Base-by-base conservation (phyloP, 495 filamentous ascomycete species). In the Hyaloscypha hepaticicola region DNA sequence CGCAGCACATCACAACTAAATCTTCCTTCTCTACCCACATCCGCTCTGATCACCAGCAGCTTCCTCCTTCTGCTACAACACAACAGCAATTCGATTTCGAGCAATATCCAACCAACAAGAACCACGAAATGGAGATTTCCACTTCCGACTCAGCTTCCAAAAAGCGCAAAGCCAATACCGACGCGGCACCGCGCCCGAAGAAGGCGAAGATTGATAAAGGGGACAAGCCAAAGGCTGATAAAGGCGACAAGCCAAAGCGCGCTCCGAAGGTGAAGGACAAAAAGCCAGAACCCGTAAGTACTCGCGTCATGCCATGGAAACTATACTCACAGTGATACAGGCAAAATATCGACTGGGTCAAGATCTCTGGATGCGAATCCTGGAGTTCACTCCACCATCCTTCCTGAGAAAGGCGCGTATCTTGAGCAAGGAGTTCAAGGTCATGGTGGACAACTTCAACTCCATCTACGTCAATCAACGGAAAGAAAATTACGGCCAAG, bases 331-430 rank as follows among this genome's bases (percentile, higher is more conserved):
- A 45, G 29, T 41, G 11, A 22, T 58, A 16, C 33, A 38, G 29
- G 50, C 50, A 24, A 53, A 26, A 19, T 25, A 53, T 27, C 50
- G 50, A 24, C 8, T 48, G 24, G 9, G 3, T 27, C 41, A 25
- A 26, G 58, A 64, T 45, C 59, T 72, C 58, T 72, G 60, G 63
- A 66, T 72, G 64, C 57, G 65, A 16, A 69, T 72, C 31, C 55
- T 72, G n/a, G 68, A 72, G 45, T 66, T 65, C 33, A 66, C 66
- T 1, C 70, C 70, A 41, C 65, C 66, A n/a, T 50, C 65, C 5
- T 70, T 72, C 56, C 38, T 72, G 11, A 56, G 29, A 6, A 72
- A 70, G 45, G 68, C 68, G 16, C 62, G 68, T 3, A 60, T 70
- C 7, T 50, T 72, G 22, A 64, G 27, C 31, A 66, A 67, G 27